phyloP scores from a whole-genome alignment of 192 early-diverging fungal species.

The Obelidium mucronatum region DNA sequence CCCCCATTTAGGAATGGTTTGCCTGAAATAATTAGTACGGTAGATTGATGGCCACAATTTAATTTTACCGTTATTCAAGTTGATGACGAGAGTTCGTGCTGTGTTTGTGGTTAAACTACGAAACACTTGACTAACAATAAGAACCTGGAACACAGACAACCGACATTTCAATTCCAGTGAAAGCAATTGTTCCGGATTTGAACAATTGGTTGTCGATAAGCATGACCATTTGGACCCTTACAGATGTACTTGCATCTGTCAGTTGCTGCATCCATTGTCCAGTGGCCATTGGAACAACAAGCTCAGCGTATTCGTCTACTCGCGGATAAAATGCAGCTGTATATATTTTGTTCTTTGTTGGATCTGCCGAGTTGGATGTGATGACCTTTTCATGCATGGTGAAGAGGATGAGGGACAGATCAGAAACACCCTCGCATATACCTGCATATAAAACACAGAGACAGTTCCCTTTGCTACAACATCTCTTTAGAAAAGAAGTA shows the following conservation, averaged over 20 bases:
- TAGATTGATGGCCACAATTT: not conserved
- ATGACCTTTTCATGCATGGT: not conserved
- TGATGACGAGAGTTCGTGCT: slow-evolving; percentile 45
- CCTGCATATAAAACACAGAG: slow-evolving; percentile 26
- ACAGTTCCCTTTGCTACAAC: not conserved
- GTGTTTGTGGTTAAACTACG: not conserved
- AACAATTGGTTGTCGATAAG: slow-evolving; percentile 37
- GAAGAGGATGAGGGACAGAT: no score
- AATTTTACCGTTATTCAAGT: slow-evolving; percentile 44
- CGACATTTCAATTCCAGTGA: slow-evolving; percentile 20
- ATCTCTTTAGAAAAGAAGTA: not conserved
- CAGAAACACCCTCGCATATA: not conserved
- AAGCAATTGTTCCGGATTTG: slow-evolving; percentile 19
- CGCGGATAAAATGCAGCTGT: slow-evolving; percentile 52
- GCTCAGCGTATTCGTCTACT: slow-evolving; percentile 54
- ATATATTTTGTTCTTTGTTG: slow-evolving; percentile 13
- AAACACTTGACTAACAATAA: not conserved
- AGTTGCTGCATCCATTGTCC: slow-evolving; percentile 1
- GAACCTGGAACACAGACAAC: slow-evolving; percentile 43
- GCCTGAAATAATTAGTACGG: not conserved
- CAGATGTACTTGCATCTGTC: not conserved
- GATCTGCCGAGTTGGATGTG: not conserved
- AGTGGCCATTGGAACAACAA: slow-evolving; percentile 12
- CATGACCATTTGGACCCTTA: slow-evolving; percentile 38
- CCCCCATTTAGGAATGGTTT: slow-evolving; percentile 25